These are phyloP conservation scores for Fremontodendron californicum DNA, from an alignment of 345 rosid genomes.

Conservation along the genomic window DNA sequence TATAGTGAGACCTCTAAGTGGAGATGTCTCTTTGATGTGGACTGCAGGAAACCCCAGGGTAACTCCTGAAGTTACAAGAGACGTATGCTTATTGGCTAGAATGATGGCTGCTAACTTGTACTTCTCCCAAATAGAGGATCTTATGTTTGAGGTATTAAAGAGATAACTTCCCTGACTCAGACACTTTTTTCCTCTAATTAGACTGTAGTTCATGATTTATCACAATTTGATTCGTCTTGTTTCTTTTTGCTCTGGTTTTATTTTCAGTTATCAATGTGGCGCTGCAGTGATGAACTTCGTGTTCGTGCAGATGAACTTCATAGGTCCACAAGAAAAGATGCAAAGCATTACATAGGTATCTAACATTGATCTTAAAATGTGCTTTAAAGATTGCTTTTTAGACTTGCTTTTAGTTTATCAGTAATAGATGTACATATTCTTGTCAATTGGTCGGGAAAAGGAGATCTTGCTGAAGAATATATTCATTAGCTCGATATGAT, in stretches of 20 bases:
- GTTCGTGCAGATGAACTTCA: slow-evolving; percentile 76
- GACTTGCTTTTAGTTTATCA: neutral
- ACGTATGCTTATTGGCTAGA: slow-evolving; percentile 92
- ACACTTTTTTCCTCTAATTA: neutral
- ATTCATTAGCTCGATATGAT: neutral
- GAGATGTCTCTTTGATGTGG: neutral
- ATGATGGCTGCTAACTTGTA: slow-evolving; percentile 99
- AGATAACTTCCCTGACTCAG: neutral
- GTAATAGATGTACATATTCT: neutral
- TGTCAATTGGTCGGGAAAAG: neutral
- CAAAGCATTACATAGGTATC: slow-evolving; percentile 92
- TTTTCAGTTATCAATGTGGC: slow-evolving; percentile 96
- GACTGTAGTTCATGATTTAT: neutral
- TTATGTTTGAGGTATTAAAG: slow-evolving; percentile 86
- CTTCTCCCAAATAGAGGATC: slow-evolving; percentile 96
- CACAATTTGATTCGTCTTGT: neutral
- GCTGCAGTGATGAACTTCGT: slow-evolving; percentile 89
- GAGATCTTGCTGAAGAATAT: neutral
- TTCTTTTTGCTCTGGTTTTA: slow-evolving; percentile 10
- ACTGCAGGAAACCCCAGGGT: slow-evolving; percentile 92
- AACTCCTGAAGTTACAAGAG: slow-evolving; percentile 98
- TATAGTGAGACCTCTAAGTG: neutral
- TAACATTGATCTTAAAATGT: neutral
- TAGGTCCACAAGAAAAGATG: slow-evolving; percentile 64
- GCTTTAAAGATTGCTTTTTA: neutral